Evolutionary conservation across 1,139 yeast species (phyloP), one percentile per base, ranked within the genome.

Genomic region (Yamadazyma atlantica): DNA sequence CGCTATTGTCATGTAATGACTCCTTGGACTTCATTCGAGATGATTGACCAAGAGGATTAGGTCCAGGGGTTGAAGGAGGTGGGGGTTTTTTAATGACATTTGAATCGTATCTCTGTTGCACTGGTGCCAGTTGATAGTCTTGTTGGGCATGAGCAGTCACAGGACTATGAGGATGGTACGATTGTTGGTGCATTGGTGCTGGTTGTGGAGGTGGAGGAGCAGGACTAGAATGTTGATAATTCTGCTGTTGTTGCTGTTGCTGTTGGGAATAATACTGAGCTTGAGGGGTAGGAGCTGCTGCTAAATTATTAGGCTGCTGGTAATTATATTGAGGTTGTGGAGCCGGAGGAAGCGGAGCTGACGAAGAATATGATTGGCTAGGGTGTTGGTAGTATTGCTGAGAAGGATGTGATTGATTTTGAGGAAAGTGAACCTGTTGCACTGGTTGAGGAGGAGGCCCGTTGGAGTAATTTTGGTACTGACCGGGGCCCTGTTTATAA

Each of bases 51-150:
- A 19, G 24, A 13, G 41, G 33, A 27, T 25, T 29, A 3, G 40
- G 18, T n/a, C n/a, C n/a, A 4, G 23, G 10, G 15, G 38, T 7
- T 32, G 26, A 33, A 22, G 14, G 22, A 23, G 49, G 53, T 9
- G 55, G 55, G n/a, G 56, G 54, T 37, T 49, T 52, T 33, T 52
- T 52, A 13, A 37, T 31, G 11, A 42, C 41, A 19, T 34, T 33
- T 13, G 44, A 33, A 13, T 43, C 50, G 23, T 46, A 44, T 15
- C 50, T 26, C 28, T 47, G 55, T 34, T 44, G 52, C 13, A 12
- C 38, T n/a, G 36, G 36, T 16, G 33, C 33, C 25, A 32, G 44
- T 12, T 35, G 39, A 17, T 38, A 34, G 19, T 36, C 36, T 27
- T 16, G 39, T 25, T 29, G 39, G 11, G 26, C 29, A 13, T 19